These are phyloP conservation scores for Eimeria falciformis DNA, from an alignment of 169 alveolate genomes.

Conservation along the genomic window DNA sequence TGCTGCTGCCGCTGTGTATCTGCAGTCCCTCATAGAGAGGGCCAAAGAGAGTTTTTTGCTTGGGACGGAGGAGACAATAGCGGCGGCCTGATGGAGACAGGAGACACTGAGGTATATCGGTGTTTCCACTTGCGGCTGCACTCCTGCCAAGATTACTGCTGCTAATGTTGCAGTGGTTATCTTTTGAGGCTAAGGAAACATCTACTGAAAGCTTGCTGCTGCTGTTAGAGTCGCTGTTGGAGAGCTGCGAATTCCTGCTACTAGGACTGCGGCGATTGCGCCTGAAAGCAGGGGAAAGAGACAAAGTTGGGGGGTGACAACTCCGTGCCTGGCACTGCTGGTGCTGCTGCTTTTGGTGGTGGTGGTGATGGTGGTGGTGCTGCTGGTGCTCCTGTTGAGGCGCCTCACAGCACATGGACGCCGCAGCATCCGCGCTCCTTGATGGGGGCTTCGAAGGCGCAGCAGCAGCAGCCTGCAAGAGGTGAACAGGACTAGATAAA, in stretches of 20 bases:
- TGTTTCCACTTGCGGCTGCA: neutral
- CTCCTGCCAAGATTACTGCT: neutral
- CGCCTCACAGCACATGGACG: neutral
- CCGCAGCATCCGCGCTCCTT: no score
- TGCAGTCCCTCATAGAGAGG: constrained; percentile 54
- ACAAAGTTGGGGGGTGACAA: neutral
- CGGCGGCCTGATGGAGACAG: constrained; percentile 54
- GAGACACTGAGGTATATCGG: constrained; percentile 3
- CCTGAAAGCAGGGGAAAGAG: constrained; percentile 23
- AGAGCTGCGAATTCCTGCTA: neutral
- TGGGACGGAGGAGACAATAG: constrained; percentile 25
- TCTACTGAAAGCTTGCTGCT: neutral
- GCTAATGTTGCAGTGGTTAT: constrained; percentile 9
- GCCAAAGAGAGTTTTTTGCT: constrained; percentile 52
- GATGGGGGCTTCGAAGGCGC: no score
- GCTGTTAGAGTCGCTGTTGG: constrained; percentile 1
- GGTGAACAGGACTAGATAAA: no score
- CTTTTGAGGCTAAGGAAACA: neutral
- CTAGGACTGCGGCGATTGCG: constrained; percentile 58
- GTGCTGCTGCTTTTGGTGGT: constrained; percentile 36
- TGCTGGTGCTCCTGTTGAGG: neutral
- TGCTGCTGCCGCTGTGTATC: constrained; percentile 39
- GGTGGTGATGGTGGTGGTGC: neutral
- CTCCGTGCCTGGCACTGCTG: neutral
- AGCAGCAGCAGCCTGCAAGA: no score